Percentiles rank a stretch among this genome's conserved stretches.
Conservation (phyloP, 75 land plant species). For the Isoetes taiwanensis region DNA sequence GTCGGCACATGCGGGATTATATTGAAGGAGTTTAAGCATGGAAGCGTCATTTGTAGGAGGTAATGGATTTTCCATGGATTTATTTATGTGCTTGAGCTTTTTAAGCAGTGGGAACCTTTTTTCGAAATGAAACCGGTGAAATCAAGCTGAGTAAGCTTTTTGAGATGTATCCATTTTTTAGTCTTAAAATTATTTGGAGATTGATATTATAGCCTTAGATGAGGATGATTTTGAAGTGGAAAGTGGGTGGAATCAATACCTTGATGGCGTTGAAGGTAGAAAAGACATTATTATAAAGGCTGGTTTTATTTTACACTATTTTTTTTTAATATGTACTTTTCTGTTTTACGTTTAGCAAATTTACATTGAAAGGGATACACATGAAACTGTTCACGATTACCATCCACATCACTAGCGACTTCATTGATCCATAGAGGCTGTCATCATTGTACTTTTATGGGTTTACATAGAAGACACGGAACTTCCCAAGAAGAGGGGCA, state of each 20-base stretch:
- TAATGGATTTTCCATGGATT: not conserved
- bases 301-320: not conserved
- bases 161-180: conserved; percentile 61
- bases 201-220: too few species aligned
- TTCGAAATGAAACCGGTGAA: conserved; percentile 40
- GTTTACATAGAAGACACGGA: too few species aligned
- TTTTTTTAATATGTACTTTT: not conserved
- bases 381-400: too few species aligned
- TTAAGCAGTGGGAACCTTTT: not conserved
- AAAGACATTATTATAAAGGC: not conserved
- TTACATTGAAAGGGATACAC: too few species aligned
- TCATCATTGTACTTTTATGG: too few species aligned
- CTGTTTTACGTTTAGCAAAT: not conserved
- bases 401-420: too few species aligned
- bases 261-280: too few species aligned
- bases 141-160: conserved; percentile 43
- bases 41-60: not conserved
- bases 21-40: conserved; percentile 43
- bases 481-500: too few species aligned
- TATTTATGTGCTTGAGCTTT: not conserved
- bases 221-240: too few species aligned
- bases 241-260: too few species aligned
- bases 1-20: conserved; percentile 61
- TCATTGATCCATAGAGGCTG: too few species aligned
- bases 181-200: too few species aligned